Percentiles rank a stretch among this genome's conserved stretches.
phyloP scores from a whole-genome alignment of 1,284 basidiomycete genomes.

The Microbotryomycetes sp. region DNA sequence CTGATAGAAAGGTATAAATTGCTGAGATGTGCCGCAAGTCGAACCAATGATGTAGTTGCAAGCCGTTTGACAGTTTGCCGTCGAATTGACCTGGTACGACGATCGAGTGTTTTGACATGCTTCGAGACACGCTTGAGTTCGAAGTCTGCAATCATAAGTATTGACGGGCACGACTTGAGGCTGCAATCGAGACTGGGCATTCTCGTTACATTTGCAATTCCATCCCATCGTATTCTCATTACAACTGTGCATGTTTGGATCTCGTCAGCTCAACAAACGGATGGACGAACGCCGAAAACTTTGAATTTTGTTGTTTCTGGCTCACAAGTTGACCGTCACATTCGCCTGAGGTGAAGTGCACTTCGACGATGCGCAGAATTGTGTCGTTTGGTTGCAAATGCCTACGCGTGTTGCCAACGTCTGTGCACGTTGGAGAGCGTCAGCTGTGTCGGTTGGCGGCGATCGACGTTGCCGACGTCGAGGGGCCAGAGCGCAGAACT shows the following conservation, averaged over 20 bases:
- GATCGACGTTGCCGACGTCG: background rate
- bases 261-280: background rate
- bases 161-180: constrained; percentile 18
- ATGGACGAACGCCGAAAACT: background rate
- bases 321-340: constrained; percentile 23
- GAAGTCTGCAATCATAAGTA: constrained; percentile 22
- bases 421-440: constrained; percentile 4
- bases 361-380: constrained; percentile 9
- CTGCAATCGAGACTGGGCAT: constrained; percentile 9
- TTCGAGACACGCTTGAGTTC: constrained; percentile 23
- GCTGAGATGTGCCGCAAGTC: constrained; percentile 20
- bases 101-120: constrained; percentile 16
- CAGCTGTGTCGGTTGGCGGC: background rate
- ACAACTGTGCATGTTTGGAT: constrained; percentile 7
- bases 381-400: constrained; percentile 23
- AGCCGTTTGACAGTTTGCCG: constrained; percentile 6
- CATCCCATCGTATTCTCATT: constrained; percentile 26
- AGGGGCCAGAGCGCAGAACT: background rate
- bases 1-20: constrained; percentile 18
- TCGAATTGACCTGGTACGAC: background rate
- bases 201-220: constrained; percentile 24
- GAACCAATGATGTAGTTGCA: constrained; percentile 24
- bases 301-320: background rate
- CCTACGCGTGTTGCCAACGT: constrained; percentile 9
- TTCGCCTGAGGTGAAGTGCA: constrained; percentile 7